Percentiles rank a stretch among this genome's conserved stretches.
phyloP scores from a whole-genome alignment of 768 basidiomycete species.

The Pilatotrama ljubarskyi region DNA sequence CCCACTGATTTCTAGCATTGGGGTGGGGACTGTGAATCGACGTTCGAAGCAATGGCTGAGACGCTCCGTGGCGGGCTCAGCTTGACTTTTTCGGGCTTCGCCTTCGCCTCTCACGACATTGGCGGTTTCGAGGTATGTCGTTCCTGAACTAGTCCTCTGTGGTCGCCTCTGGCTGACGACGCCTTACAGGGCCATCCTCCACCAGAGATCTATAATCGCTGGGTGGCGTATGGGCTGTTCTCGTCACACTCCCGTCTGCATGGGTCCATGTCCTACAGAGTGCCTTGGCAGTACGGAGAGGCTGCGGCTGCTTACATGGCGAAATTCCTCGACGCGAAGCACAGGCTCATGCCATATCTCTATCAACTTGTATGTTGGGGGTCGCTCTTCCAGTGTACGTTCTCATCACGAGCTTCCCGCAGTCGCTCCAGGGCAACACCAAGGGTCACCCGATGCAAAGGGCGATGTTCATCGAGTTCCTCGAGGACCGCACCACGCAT shows the following conservation, averaged over 20 bases:
- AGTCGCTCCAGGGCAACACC: constrained; percentile 53
- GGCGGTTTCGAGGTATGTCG: constrained; percentile 66
- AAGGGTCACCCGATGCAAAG: constrained; percentile 59
- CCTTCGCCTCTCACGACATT: constrained; percentile 73
- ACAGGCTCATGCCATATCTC: constrained; percentile 75
- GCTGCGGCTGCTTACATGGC: constrained; percentile 66
- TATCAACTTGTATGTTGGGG: constrained; percentile 49
- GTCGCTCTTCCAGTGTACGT: background rate
- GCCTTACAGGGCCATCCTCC: constrained; percentile 58
- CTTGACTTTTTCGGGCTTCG: constrained; percentile 67
- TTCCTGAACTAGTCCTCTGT: too few species aligned
- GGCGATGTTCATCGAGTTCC: constrained; percentile 69
- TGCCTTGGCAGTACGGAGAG: constrained; percentile 77
- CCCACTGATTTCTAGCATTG: constrained; percentile 47
- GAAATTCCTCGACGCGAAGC: constrained; percentile 60
- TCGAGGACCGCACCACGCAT: constrained; percentile 58
- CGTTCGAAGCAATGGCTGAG: constrained; percentile 79
- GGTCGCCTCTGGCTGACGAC: too few species aligned
- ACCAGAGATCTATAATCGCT: constrained; percentile 70
- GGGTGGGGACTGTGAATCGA: constrained; percentile 78
- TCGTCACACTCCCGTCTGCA: constrained; percentile 76
- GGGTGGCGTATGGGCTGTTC: constrained; percentile 77
- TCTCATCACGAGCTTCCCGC: background rate
- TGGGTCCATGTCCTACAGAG: constrained; percentile 71
- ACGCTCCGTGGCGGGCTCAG: constrained; percentile 67